Evolutionary conservation across 2,329 filamentous ascomycete genomes (phyloP), one percentile per base, ranked within the genome.

Genomic region (Calycina marina): DNA sequence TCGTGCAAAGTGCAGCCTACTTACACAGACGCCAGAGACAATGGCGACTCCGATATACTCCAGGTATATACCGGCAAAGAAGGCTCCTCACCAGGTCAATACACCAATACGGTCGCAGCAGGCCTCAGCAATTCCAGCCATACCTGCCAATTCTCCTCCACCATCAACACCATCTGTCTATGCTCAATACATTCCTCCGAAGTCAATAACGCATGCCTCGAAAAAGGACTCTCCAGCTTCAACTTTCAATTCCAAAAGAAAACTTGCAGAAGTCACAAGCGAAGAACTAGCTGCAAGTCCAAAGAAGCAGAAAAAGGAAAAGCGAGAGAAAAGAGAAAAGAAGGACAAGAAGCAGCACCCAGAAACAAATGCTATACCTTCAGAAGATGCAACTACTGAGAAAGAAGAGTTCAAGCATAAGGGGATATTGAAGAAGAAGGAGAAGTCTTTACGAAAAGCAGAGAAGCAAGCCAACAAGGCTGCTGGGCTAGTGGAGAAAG

Each of bases 361-460:
- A n/a, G 20, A 3, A 8, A 22, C 20, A 3, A 8, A 22, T 9
- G n/a, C 20, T 22, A 9, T n/a, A 22, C n/a, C 20, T 22, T 9
- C 20, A 3, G 27, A 15, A 17, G 13, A 17, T 18, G 13, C 22
- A 18, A 12, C 16, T 8, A 17, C 30, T 18, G 29, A 37, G 24
- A 18, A 37, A 17, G 39, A 42, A 6, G 41, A 44, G 15, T 32
- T 20, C 18, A 42, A 39, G 26, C 40, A 47, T 20, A 69, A 62
- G 38, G 53, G 59, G 1, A 55, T 76, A 4, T 54, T 76, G 18
- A 60, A 67, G 27, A 71, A 69, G 42, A 62, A 65, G 24, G 56
- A 63, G 13, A 75, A 68, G 43, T 67, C 69, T 1, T 52, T 74
- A 18, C 63, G 62, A 38, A 54, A 62, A 36, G 56, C 62, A 3